Evolutionary conservation across 495 filamentous ascomycete species (phyloP).

Genomic region (Cercophora scortea): DNA sequence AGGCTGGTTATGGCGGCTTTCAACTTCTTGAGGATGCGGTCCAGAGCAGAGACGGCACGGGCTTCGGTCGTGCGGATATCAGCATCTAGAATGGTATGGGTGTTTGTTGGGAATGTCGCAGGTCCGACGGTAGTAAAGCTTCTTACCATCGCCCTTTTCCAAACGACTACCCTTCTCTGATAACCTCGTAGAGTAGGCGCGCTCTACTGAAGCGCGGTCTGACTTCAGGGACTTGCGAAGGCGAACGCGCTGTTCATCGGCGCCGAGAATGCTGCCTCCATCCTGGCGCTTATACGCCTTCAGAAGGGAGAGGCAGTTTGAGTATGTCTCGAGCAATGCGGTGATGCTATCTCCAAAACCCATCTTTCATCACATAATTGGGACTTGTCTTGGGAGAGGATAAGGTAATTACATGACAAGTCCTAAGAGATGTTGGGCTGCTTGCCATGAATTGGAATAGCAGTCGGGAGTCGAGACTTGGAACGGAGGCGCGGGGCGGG

Average conservation of each 20-base stretch:
- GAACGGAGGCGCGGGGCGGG: too few relatives aligned
- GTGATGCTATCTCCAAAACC: constrained; percentile 21
- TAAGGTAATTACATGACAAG: too few relatives aligned
- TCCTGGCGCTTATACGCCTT: constrained; percentile 16
- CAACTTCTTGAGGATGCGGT: constrained; percentile 21
- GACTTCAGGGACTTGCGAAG: constrained; percentile 22
- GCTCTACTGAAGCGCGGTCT: constrained; percentile 22
- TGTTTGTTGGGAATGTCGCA: not conserved
- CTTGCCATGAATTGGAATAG: too few relatives aligned
- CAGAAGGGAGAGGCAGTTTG: constrained; percentile 27
- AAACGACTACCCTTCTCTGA: constrained; percentile 17
- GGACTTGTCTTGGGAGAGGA: too few relatives aligned
- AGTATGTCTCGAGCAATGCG: constrained; percentile 26
- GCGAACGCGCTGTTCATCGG: constrained; percentile 24
- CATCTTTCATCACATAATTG: constrained; percentile 5
- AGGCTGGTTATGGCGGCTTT: constrained; percentile 18
- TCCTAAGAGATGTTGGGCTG: too few relatives aligned
- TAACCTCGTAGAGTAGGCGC: constrained; percentile 18
- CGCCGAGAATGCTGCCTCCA: constrained; percentile 15
- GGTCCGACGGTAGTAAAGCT: not conserved
- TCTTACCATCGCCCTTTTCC: constrained; percentile 26
- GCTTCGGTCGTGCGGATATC: constrained; percentile 9
- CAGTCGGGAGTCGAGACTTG: too few relatives aligned
- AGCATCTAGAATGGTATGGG: not conserved
- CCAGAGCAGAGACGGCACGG: constrained; percentile 19